A percentile compares a stretch with the other conserved stretches of the same genome.
phyloP scores from a whole-genome alignment of 1,139 yeast genomes.

The Lodderomyces oxycetoniae region DNA sequence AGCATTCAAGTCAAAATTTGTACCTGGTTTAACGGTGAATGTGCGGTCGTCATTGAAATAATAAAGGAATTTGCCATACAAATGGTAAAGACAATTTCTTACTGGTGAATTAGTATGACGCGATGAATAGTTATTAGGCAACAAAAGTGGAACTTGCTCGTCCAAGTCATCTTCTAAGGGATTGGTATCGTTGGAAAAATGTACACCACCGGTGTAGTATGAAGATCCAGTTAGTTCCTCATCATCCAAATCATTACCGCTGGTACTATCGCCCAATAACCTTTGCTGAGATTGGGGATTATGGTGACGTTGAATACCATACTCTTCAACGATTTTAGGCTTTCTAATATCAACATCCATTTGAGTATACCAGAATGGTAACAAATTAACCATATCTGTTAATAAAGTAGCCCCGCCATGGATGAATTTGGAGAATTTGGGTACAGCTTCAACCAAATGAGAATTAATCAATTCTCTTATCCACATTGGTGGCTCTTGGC shows the following conservation, averaged over 20 bases:
- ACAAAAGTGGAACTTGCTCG: constrained; percentile 37
- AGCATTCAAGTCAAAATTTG: constrained; percentile 59
- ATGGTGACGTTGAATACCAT: constrained; percentile 45
- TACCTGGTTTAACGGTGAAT: constrained; percentile 75
- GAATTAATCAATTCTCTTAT: constrained; percentile 86
- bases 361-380: constrained; percentile 98
- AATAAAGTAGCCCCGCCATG: constrained; percentile 90
- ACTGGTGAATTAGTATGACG: constrained; percentile 29
- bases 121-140: constrained; percentile 32
- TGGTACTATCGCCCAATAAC: constrained; percentile 29
- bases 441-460: constrained; percentile 95
- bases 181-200: constrained; percentile 44
- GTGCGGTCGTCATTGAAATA: constrained; percentile 62
- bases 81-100: constrained; percentile 26
- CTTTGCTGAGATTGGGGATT: constrained; percentile 17
- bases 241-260: constrained; percentile 49
- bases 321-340: constrained; percentile 64
- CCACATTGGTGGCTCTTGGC: constrained; percentile 99
- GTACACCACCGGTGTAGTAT: constrained; percentile 32
- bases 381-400: constrained; percentile 73
- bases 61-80: constrained; percentile 38
- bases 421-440: constrained; percentile 93
- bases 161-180: constrained; percentile 49
- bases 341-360: constrained; percentile 94
- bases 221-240: constrained; percentile 40